Evolutionary conservation across 2,329 filamentous ascomycete species (phyloP).

Genomic region (Pyrenochaeta sp.): DNA sequence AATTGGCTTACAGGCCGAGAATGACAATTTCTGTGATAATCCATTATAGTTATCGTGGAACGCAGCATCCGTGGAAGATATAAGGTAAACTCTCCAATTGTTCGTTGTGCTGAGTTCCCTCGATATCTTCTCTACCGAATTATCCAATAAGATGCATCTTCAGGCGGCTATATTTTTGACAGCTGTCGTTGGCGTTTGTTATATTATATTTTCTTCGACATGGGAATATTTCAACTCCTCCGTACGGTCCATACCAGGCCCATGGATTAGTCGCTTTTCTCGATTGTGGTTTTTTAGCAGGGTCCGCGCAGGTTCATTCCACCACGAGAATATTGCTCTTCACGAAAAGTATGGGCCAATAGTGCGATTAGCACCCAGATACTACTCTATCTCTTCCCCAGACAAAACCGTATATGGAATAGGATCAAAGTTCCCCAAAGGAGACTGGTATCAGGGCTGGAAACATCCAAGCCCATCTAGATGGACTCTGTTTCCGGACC

Average conservation of each 20-base stretch:
- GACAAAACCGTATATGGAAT: conserved; percentile 16
- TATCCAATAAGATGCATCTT: background rate
- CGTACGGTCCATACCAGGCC: conserved; percentile 4
- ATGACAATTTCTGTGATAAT: too few species aligned
- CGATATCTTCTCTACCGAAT: background rate
- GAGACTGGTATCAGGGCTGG: conserved; percentile 39
- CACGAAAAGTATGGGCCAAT: conserved; percentile 11
- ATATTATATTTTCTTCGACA: background rate
- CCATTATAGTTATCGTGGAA: too few species aligned
- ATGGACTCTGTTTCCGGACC: conserved; percentile 46
- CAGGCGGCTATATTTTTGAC: background rate
- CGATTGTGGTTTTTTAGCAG: conserved; percentile 6
- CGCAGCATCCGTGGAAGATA: background rate
- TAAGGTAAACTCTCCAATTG: background rate
- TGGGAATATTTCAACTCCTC: background rate
- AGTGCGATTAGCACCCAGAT: conserved; percentile 9
- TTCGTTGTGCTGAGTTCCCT: background rate
- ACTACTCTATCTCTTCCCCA: conserved; percentile 6
- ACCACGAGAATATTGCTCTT: conserved; percentile 10
- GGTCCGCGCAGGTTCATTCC: conserved; percentile 1
- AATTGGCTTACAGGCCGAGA: too few species aligned
- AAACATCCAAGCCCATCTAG: conserved; percentile 49
- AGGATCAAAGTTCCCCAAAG: conserved; percentile 17
- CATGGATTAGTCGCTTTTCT: conserved; percentile 2
- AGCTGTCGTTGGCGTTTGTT: background rate